Evolutionary conservation across 257 asterid genomes (phyloP).

Genomic region (Primulina tabacum): DNA sequence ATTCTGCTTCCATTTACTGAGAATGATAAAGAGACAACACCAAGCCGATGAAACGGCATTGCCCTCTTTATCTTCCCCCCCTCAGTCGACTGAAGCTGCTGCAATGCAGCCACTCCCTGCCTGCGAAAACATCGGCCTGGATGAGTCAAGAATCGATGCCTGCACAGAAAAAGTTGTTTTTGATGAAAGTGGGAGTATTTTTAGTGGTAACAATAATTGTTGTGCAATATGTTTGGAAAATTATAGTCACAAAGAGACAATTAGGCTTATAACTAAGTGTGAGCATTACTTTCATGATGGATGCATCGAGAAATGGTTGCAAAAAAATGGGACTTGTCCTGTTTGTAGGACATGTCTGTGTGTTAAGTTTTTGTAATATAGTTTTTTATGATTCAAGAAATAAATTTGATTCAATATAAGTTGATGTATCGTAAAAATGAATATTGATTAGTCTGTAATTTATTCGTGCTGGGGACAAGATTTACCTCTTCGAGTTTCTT

Average conservation of each 20-base stretch:
- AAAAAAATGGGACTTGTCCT: not conserved
- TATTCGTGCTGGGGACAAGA: not conserved
- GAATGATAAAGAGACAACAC: not conserved
- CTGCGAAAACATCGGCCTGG: not conserved
- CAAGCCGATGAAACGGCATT: not conserved
- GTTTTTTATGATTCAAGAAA: not conserved
- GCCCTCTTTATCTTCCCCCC: not conserved
- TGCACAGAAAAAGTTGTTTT: not conserved
- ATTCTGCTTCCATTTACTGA: conserved; percentile 28
- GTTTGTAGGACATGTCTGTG: not conserved
- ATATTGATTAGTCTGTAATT: too few species aligned
- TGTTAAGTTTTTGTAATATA: not conserved
- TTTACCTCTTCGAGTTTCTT: not conserved
- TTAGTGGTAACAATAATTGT: not conserved
- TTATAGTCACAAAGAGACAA: not conserved
- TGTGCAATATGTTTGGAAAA: not conserved
- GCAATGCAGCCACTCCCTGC: not conserved
- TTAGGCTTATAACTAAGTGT: not conserved
- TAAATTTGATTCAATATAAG: too few species aligned
- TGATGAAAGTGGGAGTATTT: not conserved
- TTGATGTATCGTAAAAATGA: too few species aligned
- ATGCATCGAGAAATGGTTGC: not conserved
- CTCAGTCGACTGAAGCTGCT: not conserved
- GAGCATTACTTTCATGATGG: not conserved
- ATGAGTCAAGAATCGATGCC: not conserved